phyloP scores from a whole-genome alignment of 768 basidiomycete species.

The Russula griseocarnosa region DNA sequence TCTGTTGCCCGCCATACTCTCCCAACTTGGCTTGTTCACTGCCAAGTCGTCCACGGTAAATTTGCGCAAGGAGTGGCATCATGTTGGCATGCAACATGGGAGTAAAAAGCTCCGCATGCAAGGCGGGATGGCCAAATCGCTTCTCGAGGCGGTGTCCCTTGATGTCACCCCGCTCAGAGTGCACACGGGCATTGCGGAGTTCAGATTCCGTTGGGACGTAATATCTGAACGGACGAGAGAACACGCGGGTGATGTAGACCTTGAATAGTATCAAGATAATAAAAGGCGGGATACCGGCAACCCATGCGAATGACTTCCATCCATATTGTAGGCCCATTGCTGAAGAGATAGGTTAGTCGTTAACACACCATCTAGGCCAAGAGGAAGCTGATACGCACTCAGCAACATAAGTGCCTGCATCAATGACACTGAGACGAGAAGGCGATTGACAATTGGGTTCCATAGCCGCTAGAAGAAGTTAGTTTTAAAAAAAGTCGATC shows the following conservation, averaged over 20 bases:
- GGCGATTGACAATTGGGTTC: constrained; percentile 90
- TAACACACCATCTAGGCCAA: constrained; percentile 17
- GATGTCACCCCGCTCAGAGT: constrained; percentile 73
- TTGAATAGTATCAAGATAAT: constrained; percentile 80
- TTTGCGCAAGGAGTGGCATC: constrained; percentile 71
- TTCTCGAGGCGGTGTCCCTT: constrained; percentile 73
- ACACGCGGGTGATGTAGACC: constrained; percentile 67
- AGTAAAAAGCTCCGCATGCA: constrained; percentile 82
- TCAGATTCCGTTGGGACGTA: constrained; percentile 83
- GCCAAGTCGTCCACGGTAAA: constrained; percentile 70
- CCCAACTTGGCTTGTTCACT: constrained; percentile 60
- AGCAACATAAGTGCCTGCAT: constrained; percentile 88
- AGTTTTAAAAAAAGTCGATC: neutral
- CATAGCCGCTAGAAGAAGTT: constrained; percentile 63
- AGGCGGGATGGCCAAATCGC: constrained; percentile 92
- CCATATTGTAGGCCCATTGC: constrained; percentile 82
- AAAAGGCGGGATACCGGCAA: constrained; percentile 82
- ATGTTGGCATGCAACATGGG: constrained; percentile 84
- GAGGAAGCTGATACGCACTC: constrained; percentile 50
- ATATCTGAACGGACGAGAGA: constrained; percentile 67
- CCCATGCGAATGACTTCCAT: constrained; percentile 69
- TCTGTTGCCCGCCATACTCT: constrained; percentile 74
- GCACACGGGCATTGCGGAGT: constrained; percentile 64
- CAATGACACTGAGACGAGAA: constrained; percentile 69
- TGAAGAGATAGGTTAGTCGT: constrained; percentile 33